These are phyloP conservation scores for Hansenula anomala DNA, from an alignment of 1,139 yeast species.

Conservation along the genomic window DNA sequence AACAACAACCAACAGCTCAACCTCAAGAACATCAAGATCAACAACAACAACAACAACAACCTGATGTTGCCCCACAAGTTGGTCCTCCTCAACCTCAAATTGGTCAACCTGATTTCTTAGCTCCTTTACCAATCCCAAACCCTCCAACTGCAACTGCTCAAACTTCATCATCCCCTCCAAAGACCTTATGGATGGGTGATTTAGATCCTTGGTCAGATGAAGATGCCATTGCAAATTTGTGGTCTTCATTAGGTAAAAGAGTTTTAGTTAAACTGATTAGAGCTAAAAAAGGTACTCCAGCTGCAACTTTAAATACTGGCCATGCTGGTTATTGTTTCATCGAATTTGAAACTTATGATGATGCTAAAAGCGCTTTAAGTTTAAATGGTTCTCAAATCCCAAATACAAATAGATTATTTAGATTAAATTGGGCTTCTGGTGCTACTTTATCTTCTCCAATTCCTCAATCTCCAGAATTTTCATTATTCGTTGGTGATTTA, in stretches of 20 bases:
- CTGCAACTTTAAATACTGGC: slow-evolving; percentile 26
- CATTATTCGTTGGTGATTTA: slow-evolving; percentile 75
- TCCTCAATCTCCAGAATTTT: slow-evolving; percentile 48
- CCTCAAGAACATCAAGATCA: too few relatives aligned
- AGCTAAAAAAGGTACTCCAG: slow-evolving; percentile 34
- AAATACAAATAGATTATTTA: slow-evolving; percentile 55
- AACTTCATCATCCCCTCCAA: slow-evolving; percentile 37
- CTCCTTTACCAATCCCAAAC: slow-evolving; percentile 32
- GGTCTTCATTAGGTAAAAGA: slow-evolving; percentile 40
- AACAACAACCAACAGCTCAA: not conserved
- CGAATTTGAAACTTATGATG: slow-evolving; percentile 57
- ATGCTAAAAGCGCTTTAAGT: slow-evolving; percentile 60
- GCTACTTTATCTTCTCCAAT: slow-evolving; percentile 53
- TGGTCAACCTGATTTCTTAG: slow-evolving; percentile 13
- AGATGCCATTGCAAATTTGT: slow-evolving; percentile 48
- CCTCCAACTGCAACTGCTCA: slow-evolving; percentile 42
- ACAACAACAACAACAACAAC: not conserved
- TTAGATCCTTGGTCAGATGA: slow-evolving; percentile 73
- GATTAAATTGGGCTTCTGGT: slow-evolving; percentile 73
- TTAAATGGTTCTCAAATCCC: slow-evolving; percentile 66
- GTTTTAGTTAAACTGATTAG: slow-evolving; percentile 48
- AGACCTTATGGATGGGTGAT: slow-evolving; percentile 78
- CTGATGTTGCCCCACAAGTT: not conserved
- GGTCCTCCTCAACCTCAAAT: not conserved
- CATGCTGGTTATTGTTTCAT: slow-evolving; percentile 76